Conservation (phyloP, 1,139 yeast genomes). For the Zygoascus hellenicus region DNA sequence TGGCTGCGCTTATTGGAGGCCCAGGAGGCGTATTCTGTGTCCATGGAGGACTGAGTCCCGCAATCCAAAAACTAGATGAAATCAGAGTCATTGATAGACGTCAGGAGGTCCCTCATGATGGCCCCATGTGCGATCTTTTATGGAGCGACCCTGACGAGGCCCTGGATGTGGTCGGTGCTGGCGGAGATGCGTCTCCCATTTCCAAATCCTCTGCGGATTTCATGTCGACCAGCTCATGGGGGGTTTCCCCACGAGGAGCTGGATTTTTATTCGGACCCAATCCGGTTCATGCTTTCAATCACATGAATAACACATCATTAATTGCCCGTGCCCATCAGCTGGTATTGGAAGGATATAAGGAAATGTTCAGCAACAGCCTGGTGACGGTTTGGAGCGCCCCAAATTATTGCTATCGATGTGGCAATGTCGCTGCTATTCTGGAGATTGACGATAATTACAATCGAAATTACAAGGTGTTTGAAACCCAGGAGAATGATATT, state of each 20-base stretch:
- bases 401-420: slow-evolving; percentile 91
- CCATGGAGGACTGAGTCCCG: slow-evolving; percentile 95
- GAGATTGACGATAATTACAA: slow-evolving; percentile 65
- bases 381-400: slow-evolving; percentile 96
- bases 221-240: slow-evolving; percentile 47
- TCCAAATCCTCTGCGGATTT: neutral
- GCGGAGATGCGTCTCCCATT: neutral
- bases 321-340: slow-evolving; percentile 97
- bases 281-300: slow-evolving; percentile 76
- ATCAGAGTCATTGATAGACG: slow-evolving; percentile 77
- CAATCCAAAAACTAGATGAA: slow-evolving; percentile 75
- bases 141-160: slow-evolving; percentile 97
- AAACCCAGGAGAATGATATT: slow-evolving; percentile 65
- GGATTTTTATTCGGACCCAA: slow-evolving; percentile 86
- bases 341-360: slow-evolving; percentile 93
- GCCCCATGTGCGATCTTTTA: slow-evolving; percentile 94
- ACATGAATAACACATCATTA: slow-evolving; percentile 69
- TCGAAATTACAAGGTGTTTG: slow-evolving; percentile 77
- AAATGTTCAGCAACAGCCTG: slow-evolving; percentile 77
- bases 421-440: slow-evolving; percentile 89
- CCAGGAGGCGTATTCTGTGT: slow-evolving; percentile 78
- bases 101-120: slow-evolving; percentile 98
- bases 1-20: slow-evolving; percentile 86
- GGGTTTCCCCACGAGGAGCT: slow-evolving; percentile 95
- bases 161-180: slow-evolving; percentile 17